Conservation (phyloP, 352 stramenopile genomes). For the Peronosclerospora sorghi region DNA sequence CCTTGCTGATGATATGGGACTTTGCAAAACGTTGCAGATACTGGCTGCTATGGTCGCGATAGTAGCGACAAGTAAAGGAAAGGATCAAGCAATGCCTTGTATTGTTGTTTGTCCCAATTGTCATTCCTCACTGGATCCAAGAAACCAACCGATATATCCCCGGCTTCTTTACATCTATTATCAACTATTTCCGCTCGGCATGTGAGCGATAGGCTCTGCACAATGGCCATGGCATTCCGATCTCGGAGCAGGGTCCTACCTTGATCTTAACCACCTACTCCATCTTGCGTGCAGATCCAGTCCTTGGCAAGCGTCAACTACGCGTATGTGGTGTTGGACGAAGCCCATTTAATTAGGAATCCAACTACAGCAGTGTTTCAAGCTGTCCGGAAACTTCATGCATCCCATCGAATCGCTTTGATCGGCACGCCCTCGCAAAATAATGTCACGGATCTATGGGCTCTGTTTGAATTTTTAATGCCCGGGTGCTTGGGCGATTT, state of each 20-base stretch:
- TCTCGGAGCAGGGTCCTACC: conserved; percentile 5
- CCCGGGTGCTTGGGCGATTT: conserved; percentile 93
- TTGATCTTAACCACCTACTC: conserved; percentile 81
- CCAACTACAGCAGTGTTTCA: conserved; percentile 83
- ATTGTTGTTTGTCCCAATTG: conserved; percentile 92
- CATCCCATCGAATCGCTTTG: conserved; percentile 88
- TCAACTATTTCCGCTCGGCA: conserved; percentile 68
- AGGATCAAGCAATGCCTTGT: conserved; percentile 2
- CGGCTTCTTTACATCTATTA: conserved; percentile 36
- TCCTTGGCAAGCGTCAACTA: conserved; percentile 47
- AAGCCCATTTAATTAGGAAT: conserved; percentile 97
- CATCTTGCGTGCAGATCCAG: conserved; percentile 73
- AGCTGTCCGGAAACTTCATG: conserved; percentile 65
- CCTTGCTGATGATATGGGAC: conserved; percentile 83
- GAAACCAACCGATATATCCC: conserved; percentile 86
- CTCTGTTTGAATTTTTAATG: conserved; percentile 96
- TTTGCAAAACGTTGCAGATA: conserved; percentile 93
- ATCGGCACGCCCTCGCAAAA: conserved; percentile 98
- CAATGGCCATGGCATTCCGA: conserved; percentile 11
- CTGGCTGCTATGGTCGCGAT: conserved; percentile 80
- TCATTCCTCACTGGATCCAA: conserved; percentile 91
- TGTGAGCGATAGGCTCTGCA: conserved; percentile 33
- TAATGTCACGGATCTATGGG: conserved; percentile 94
- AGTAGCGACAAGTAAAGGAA: background rate
- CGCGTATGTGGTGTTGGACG: conserved; percentile 90